Conservation (phyloP, 768 basidiomycete species). For the Naganishia friedmannii region DNA sequence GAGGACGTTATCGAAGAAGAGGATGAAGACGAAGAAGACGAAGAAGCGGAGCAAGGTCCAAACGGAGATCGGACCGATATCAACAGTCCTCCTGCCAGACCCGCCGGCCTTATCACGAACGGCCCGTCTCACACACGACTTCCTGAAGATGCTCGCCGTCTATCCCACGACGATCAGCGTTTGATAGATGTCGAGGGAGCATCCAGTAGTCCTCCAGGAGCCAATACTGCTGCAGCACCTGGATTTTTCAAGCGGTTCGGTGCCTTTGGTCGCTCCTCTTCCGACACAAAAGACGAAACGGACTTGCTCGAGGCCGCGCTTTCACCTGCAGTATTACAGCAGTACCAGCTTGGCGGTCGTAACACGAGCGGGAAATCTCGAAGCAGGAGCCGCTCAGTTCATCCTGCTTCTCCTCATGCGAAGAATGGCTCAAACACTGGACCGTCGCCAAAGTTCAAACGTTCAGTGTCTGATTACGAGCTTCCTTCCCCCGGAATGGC, state of each 20-base stretch:
- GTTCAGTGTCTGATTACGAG: constrained; percentile 16
- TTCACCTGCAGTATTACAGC: constrained; percentile 20
- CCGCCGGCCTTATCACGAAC: not conserved
- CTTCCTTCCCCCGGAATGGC: constrained; percentile 17
- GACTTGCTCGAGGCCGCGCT: constrained; percentile 46
- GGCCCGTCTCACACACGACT: constrained; percentile 8
- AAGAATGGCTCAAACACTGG: constrained; percentile 20
- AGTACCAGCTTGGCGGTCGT: constrained; percentile 10
- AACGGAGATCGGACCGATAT: not conserved
- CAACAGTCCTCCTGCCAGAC: constrained; percentile 22
- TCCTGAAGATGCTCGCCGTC: not conserved
- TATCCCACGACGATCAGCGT: constrained; percentile 54
- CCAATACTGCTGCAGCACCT: not conserved
- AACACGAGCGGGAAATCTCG: not conserved
- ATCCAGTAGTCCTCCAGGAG: constrained; percentile 61
- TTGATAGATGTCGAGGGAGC: constrained; percentile 60
- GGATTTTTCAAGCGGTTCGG: constrained; percentile 10
- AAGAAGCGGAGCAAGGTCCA: constrained; percentile 29
- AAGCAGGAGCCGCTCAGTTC: constrained; percentile 5
- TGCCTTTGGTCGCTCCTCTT: constrained; percentile 5
- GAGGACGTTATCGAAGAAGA: constrained; percentile 49
- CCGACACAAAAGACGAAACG: constrained; percentile 37
- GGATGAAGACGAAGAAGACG: constrained; percentile 38
- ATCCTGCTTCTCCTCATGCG: constrained; percentile 23
- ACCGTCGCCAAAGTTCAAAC: constrained; percentile 3